Percentiles rank a stretch among this genome's conserved stretches.
Evolutionary conservation across 176 grass and related monocot species (phyloP).

Genomic region (Oryza rufipogon): DNA sequence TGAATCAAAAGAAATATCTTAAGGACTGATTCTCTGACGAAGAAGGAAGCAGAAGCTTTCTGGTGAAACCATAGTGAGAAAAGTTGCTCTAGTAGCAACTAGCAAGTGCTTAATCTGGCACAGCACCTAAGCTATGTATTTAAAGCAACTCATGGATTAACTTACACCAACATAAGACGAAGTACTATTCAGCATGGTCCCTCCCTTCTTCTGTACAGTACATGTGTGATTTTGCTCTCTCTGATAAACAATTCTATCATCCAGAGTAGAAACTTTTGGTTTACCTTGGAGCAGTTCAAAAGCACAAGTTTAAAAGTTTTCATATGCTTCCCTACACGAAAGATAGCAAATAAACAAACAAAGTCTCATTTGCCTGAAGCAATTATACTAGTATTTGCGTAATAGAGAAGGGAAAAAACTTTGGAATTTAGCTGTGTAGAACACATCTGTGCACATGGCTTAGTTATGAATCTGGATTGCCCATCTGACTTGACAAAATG

Average conservation of each 20-base stretch:
- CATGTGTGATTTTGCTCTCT: not conserved
- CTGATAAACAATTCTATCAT: slow-evolving; percentile 4
- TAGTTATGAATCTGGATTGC: slow-evolving; percentile 13
- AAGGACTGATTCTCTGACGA: not conserved
- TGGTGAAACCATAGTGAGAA: not conserved
- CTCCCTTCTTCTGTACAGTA: not conserved
- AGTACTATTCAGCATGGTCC: not conserved
- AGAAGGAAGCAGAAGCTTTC: not conserved
- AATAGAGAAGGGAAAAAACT: slow-evolving; percentile 7
- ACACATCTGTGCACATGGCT: slow-evolving; percentile 42
- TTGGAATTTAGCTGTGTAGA: slow-evolving; percentile 32
- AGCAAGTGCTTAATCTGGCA: too few species aligned
- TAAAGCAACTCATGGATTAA: not conserved
- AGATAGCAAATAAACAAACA: not conserved
- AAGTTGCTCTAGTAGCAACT: too few species aligned
- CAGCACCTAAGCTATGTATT: not conserved
- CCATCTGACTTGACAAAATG: not conserved
- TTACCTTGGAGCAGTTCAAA: not conserved
- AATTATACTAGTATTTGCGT: not conserved
- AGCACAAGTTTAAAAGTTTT: slow-evolving; percentile 15
- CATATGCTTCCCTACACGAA: not conserved
- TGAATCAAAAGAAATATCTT: too few species aligned
- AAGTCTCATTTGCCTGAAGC: not conserved
- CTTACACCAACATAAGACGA: not conserved
- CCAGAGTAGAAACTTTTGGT: not conserved